Evolutionary conservation across 441 rosid genomes (phyloP).

Genomic region (Theobroma grandiflorum): DNA sequence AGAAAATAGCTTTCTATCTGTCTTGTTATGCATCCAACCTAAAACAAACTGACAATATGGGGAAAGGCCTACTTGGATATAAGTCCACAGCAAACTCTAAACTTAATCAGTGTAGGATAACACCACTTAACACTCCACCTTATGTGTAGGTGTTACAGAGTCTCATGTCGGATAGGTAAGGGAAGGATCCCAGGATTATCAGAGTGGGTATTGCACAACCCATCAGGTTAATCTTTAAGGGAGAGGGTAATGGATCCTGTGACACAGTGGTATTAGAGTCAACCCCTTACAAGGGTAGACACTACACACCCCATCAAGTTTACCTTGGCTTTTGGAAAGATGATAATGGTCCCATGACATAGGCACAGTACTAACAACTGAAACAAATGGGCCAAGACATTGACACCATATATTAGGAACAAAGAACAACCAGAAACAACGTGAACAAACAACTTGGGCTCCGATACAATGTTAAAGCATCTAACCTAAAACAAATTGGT

Average conservation of each 20-base stretch:
- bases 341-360: too few species aligned
- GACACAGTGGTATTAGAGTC: too few species aligned
- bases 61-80: not conserved
- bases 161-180: too few species aligned
- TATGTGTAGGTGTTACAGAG: not conserved
- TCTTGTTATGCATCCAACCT: slow-evolving; percentile 10
- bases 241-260: too few species aligned
- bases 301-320: too few species aligned
- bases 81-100: not conserved
- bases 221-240: too few species aligned
- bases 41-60: not conserved
- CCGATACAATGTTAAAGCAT: not conserved
- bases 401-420: not conserved
- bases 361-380: not conserved
- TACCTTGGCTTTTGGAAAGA: too few species aligned
- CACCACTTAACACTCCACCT: not conserved
- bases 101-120: not conserved
- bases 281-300: too few species aligned
- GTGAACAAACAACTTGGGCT: not conserved
- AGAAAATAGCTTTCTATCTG: not conserved
- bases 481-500: not conserved
- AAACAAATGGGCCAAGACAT: not conserved
- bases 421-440: not conserved
- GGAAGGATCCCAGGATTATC: too few species aligned
- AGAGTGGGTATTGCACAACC: too few species aligned